Base-by-base conservation (phyloP, 1,139 yeast species). In the Candida tetrigidarum region DNA sequence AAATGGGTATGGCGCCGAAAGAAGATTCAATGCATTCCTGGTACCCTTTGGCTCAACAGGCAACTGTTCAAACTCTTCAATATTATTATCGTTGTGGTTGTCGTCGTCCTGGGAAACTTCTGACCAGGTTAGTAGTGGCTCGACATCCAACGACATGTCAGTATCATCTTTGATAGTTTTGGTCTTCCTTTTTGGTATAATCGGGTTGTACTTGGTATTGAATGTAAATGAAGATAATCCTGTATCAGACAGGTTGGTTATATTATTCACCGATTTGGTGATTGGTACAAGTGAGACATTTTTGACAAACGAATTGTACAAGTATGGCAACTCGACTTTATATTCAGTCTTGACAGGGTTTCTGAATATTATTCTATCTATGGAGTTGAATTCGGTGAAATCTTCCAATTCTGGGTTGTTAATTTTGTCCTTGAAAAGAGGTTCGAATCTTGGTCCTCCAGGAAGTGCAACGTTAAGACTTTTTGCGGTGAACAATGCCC, bases 381-480 rank as follows among this genome's bases (percentile, higher is more conserved):
- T 77, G 9, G 96, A 80, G 59, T 92, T 91, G 66, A 93, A 92
- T 61, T 93, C 98, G 41, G 90, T 89, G 61, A 79, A 86, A 58
- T 91, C 97, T 50, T 86, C 96, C 41, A 70, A 70, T 34, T 80
- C 85, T 3, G 84, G 83, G 52, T 84, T 84, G 40, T 58, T 57
- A 27, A 73, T 71, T 26, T 64, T 63, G 45, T 84, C 86, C 48
- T 84, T 83, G 64, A 74, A 83, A n/a, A 92, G 65, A 0, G 97
- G 97, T 64, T 92, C 98, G 63, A 92, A 93, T 59, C 86, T 89
- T 4, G 99, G 99, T 0, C 99, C 99, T 3, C 97, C 97, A 0
- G 97, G 97, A 33, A 93, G 74, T 1, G 96, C 85, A 43, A 84
- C 76, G 58, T 91, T 91, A 48, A 95, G 73, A 6, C 96, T 93